A percentile compares a stretch with the other conserved stretches of the same genome.
phyloP scores from a whole-genome alignment of 257 asterid genomes.

The Verbascum thapsus region DNA sequence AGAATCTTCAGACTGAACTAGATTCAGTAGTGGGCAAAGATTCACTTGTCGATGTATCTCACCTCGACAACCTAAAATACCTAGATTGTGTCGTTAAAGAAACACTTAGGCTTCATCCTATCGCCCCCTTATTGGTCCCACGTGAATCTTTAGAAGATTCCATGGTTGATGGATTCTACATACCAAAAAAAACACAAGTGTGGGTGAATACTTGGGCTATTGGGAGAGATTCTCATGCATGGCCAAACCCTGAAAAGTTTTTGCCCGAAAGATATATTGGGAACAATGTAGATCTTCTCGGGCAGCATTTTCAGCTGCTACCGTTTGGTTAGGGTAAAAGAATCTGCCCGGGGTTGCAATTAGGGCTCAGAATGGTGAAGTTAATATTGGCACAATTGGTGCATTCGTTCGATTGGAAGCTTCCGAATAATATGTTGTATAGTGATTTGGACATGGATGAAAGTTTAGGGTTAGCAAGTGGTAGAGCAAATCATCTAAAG shows the following conservation, averaged over 20 bases:
- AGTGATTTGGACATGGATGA: too few relatives aligned
- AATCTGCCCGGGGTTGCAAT: too few relatives aligned
- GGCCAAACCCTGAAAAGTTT: slow-evolving; percentile 34
- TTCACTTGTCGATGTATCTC: slow-evolving; percentile 31
- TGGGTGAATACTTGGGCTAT: slow-evolving; percentile 39
- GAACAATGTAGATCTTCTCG: too few relatives aligned
- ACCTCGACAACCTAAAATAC: slow-evolving; percentile 35
- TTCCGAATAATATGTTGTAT: too few relatives aligned
- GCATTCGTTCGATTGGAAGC: too few relatives aligned
- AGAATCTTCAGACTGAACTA: slow-evolving; percentile 38
- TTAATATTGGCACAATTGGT: too few relatives aligned
- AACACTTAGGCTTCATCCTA: slow-evolving; percentile 39
- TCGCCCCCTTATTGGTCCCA: slow-evolving; percentile 36
- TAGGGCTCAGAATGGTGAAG: too few relatives aligned
- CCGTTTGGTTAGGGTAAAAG: too few relatives aligned
- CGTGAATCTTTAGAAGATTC: slow-evolving; percentile 43
- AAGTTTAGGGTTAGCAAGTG: too few relatives aligned
- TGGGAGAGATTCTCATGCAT: slow-evolving; percentile 37
- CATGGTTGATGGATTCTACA: slow-evolving; percentile 26
- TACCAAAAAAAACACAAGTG: slow-evolving; percentile 34
- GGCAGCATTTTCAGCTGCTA: too few relatives aligned
- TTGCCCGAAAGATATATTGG: slow-evolving; percentile 39
- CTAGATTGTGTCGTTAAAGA: slow-evolving; percentile 39
- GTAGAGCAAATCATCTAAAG: too few relatives aligned
- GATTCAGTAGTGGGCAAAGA: slow-evolving; percentile 29